Base-by-base conservation (phyloP, 768 basidiomycete genomes). In the Gyrodon lividus region DNA sequence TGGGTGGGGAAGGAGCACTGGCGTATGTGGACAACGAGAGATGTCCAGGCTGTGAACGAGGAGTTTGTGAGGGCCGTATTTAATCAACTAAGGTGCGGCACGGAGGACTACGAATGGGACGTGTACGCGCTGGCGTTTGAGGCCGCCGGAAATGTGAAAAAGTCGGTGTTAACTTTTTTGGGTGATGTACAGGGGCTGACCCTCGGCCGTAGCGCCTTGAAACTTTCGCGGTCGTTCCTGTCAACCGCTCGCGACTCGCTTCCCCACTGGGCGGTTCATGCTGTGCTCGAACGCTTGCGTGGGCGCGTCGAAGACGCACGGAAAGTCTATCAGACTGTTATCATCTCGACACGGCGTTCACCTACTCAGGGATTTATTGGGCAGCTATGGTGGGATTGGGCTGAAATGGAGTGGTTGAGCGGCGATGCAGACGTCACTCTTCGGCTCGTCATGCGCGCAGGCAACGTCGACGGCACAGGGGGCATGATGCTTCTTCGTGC, bases 301-400 rank as follows among this genome's bases (percentile, higher is more conserved):
- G 84, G 83, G 10, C 79, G 79, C 40, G 52, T 72, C 3, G 81
- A 83, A 50, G 87, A 87, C 19, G 88, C 89, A 13, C 78, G 89
- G 28, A 92, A 90, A 60, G 75, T 93, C 3, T 93, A 89, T 66
- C 77, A 84, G 57, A 83, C 84, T 2, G 74, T 87, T 6, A 77
- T 89, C 17, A 70, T 76, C 37, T 70, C 78, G 6, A 72, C 81
- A 2, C 70, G 74, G 3, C 68, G 71, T 22, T 46, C 67, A 14
- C 60, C 67, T 6, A 67, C 64, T 10, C 67, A 70, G 28, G 61
- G 62, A 5, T 77, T 72, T 28, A 61, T 69, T 14, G 72, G 77
- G 19, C 66, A 65, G 50, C 63, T 92, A 54, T 92, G 87, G 87
- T 90, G 84, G 83, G 81, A 85, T 58, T 92, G 89, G 87, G 86